phyloP scores from a whole-genome alignment of 768 basidiomycete genomes.

The Suillus cothurnatus region DNA sequence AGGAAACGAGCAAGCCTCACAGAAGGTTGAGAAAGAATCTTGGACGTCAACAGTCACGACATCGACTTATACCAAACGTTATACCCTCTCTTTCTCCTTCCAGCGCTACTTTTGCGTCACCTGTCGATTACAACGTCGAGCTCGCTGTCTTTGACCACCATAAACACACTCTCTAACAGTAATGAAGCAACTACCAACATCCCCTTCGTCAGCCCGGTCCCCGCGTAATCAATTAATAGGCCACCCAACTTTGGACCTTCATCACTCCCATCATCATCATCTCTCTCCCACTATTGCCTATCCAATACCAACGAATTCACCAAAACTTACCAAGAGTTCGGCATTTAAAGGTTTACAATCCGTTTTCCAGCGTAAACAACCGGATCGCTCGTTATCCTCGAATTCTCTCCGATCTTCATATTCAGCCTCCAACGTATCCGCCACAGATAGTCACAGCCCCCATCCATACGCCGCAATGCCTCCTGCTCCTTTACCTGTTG shows the following conservation, averaged over 20 bases:
- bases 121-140: slow-evolving; percentile 11
- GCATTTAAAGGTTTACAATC: slow-evolving; percentile 46
- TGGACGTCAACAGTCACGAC: background rate
- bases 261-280: slow-evolving; percentile 37
- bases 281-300: slow-evolving; percentile 47
- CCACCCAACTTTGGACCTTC: slow-evolving; percentile 38
- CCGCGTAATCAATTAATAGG: slow-evolving; percentile 37
- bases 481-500: slow-evolving; percentile 70
- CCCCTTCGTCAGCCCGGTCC: slow-evolving; percentile 38
- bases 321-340: slow-evolving; percentile 33
- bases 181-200: slow-evolving; percentile 37
- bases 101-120: slow-evolving; percentile 9
- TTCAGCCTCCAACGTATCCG: slow-evolving; percentile 40
- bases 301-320: slow-evolving; percentile 37
- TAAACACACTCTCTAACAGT: slow-evolving; percentile 1
- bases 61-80: background rate
- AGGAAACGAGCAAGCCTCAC: background rate
- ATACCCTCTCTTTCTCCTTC: slow-evolving; percentile 9
- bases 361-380: slow-evolving; percentile 51
- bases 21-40: background rate
- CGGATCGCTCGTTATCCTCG: slow-evolving; percentile 44
- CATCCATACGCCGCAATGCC: slow-evolving; percentile 66
- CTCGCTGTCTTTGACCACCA: slow-evolving; percentile 14
- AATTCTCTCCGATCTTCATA: slow-evolving; percentile 51
- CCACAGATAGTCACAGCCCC: slow-evolving; percentile 38